Conservation (phyloP, 805 yeast species). For the Blastobotrys terrestris region DNA sequence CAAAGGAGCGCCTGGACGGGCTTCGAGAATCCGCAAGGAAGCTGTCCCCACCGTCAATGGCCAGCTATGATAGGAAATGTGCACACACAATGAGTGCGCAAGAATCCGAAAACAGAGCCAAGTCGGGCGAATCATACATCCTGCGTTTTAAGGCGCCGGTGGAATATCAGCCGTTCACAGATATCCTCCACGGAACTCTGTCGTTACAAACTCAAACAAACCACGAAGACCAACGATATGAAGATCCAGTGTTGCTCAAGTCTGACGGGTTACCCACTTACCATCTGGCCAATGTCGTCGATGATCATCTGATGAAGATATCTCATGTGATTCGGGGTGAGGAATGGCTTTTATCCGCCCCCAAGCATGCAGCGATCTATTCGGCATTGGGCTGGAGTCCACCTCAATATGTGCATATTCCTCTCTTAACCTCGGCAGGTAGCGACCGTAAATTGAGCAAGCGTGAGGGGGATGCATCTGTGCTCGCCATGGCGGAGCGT, state of each 20-base stretch:
- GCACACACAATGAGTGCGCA: slow-evolving; percentile 35
- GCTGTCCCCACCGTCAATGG: slow-evolving; percentile 83
- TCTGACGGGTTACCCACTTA: slow-evolving; percentile 96
- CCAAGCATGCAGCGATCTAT: slow-evolving; percentile 86
- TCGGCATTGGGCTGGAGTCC: slow-evolving; percentile 78
- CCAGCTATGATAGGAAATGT: slow-evolving; percentile 86
- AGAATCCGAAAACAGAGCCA: slow-evolving; percentile 34
- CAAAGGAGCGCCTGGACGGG: slow-evolving; percentile 64
- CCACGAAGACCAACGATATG: slow-evolving; percentile 63
- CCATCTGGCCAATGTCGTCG: slow-evolving; percentile 93
- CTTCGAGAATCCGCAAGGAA: slow-evolving; percentile 68
- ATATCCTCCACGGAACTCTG: slow-evolving; percentile 70
- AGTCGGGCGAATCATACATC: slow-evolving; percentile 38
- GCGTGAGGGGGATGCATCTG: slow-evolving; percentile 75
- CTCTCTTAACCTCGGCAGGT: slow-evolving; percentile 64
- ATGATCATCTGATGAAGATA: slow-evolving; percentile 87
- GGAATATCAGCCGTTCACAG: slow-evolving; percentile 58
- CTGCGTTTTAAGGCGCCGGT: slow-evolving; percentile 76
- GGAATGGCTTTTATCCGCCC: slow-evolving; percentile 96
- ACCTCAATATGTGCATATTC: slow-evolving; percentile 85
- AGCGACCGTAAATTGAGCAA: slow-evolving; percentile 65
- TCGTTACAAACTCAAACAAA: slow-evolving; percentile 78
- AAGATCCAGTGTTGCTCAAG: slow-evolving; percentile 83
- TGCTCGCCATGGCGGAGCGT: slow-evolving; percentile 46
- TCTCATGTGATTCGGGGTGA: slow-evolving; percentile 96